Percentiles rank a stretch among this genome's conserved stretches.
Conservation (phyloP, 768 basidiomycete species). For the Leccinum incarnatum region DNA sequence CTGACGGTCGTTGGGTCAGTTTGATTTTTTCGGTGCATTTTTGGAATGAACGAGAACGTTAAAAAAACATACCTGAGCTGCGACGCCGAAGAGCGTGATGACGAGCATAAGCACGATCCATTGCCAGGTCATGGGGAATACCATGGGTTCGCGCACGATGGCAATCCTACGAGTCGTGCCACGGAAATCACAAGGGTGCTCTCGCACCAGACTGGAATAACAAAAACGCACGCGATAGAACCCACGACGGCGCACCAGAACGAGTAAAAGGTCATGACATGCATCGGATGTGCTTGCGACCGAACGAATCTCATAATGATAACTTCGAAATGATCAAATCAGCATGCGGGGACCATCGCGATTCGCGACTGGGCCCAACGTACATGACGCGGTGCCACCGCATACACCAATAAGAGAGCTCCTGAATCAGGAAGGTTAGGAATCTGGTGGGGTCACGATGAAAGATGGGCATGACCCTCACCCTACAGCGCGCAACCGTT, state of each 20-base stretch:
- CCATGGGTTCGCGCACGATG: constrained; percentile 1
- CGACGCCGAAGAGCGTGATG: constrained; percentile 13
- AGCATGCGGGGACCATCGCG: neutral
- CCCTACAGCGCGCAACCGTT: constrained; percentile 61
- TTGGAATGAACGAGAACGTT: constrained; percentile 1
- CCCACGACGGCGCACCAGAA: constrained; percentile 43
- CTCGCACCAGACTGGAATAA: neutral
- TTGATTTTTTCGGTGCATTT: neutral
- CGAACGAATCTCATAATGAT: constrained; percentile 66
- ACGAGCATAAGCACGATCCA: constrained; percentile 12
- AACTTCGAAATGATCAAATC: constrained; percentile 30
- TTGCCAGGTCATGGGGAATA: constrained; percentile 19
- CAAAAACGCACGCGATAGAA: constrained; percentile 8
- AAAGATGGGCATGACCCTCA: constrained; percentile 20
- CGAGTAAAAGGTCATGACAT: constrained; percentile 68
- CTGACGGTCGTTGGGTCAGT: constrained; percentile 21
- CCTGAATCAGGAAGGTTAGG: constrained; percentile 31
- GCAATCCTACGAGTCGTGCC: constrained; percentile 14
- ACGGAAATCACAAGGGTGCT: neutral
- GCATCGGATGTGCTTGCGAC: constrained; percentile 70
- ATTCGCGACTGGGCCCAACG: constrained; percentile 25
- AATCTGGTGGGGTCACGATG: neutral
- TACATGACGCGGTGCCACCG: constrained; percentile 68
- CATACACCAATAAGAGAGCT: constrained; percentile 59
- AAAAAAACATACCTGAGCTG: constrained; percentile 16